Conservation (phyloP, 2,329 filamentous ascomycete genomes). For the Epichloe sibirici region DNA sequence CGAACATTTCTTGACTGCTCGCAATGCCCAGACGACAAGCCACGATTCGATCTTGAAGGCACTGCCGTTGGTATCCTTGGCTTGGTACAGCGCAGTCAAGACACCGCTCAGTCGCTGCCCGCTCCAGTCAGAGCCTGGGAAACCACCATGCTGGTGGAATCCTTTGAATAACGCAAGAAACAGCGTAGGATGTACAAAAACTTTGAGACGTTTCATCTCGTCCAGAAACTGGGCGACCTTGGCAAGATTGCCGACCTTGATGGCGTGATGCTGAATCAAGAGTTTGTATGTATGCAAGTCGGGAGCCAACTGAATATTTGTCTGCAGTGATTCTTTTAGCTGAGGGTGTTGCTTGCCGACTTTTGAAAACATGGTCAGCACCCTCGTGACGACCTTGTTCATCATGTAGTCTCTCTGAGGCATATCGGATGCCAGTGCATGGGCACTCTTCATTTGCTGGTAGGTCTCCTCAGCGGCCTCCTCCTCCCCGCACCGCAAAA, state of each 20-base stretch:
- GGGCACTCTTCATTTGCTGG: conserved; percentile 62
- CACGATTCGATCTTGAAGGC: conserved; percentile 44
- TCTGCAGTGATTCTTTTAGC: conserved; percentile 44
- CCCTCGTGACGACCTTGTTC: conserved; percentile 38
- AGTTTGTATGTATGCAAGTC: conserved; percentile 70
- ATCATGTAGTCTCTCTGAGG: conserved; percentile 34
- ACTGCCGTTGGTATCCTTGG: conserved; percentile 33
- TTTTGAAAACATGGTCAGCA: conserved; percentile 45
- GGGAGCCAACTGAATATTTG: conserved; percentile 53
- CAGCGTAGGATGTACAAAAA: conserved; percentile 62
- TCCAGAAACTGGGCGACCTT: conserved; percentile 59
- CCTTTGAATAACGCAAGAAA: conserved; percentile 76
- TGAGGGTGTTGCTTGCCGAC: conserved; percentile 43
- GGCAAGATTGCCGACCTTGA: conserved; percentile 56
- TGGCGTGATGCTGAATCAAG: conserved; percentile 62
- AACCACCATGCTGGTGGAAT: conserved; percentile 61
- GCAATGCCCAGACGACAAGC: conserved; percentile 48
- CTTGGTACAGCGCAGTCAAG: conserved; percentile 50
- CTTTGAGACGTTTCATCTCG: conserved; percentile 62
- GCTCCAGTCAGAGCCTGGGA: conserved; percentile 57
- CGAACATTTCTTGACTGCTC: conserved; percentile 52
- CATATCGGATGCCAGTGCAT: conserved; percentile 27
- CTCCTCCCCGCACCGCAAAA: conserved; percentile 66
- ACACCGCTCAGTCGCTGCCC: conserved; percentile 53
- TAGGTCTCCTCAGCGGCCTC: conserved; percentile 71